A percentile compares a stretch with the other conserved stretches of the same genome.
phyloP scores from a whole-genome alignment of 225 moss, liverwort and hornwort genomes.

The Sphagnum contortum region DNA sequence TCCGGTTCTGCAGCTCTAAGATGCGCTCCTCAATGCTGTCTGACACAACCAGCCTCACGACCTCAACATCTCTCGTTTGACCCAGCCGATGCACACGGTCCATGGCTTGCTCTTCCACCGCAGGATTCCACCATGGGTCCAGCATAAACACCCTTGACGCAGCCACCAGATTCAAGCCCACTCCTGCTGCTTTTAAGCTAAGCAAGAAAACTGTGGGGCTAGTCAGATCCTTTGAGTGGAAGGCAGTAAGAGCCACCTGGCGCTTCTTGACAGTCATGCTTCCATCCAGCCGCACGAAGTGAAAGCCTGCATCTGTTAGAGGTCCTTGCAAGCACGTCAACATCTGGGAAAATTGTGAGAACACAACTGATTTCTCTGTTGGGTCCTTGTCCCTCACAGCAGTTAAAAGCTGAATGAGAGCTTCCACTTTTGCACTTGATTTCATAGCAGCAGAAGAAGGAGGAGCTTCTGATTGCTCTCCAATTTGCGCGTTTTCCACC shows the following conservation, averaged over 20 bases:
- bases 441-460: conserved; percentile 5
- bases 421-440: conserved; percentile 45
- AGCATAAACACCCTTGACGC: conserved; percentile 50
- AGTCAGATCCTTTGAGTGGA: conserved; percentile 18
- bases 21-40: conserved; percentile 53
- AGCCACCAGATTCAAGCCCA: conserved; percentile 53
- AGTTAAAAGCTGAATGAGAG: conserved; percentile 32
- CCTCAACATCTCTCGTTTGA: conserved; percentile 47
- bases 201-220: conserved; percentile 39
- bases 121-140: conserved; percentile 66
- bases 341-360: conserved; percentile 51
- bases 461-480: conserved; percentile 3
- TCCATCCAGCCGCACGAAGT: conserved; percentile 41
- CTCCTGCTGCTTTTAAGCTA: conserved; percentile 55
- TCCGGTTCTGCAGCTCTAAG: conserved; percentile 43
- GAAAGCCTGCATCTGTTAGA: conserved; percentile 35
- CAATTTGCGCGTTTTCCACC: conserved; percentile 22
- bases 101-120: conserved; percentile 59
- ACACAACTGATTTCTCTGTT: conserved; percentile 47
- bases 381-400: conserved; percentile 30
- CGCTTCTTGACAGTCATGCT: conserved; percentile 45
- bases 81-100: conserved; percentile 55
- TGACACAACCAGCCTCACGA: conserved; percentile 37
- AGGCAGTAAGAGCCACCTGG: conserved; percentile 21
- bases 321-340: conserved; percentile 39